Base-by-base conservation (phyloP, 2,329 filamentous ascomycete genomes). In the Trichoderma sp. region DNA sequence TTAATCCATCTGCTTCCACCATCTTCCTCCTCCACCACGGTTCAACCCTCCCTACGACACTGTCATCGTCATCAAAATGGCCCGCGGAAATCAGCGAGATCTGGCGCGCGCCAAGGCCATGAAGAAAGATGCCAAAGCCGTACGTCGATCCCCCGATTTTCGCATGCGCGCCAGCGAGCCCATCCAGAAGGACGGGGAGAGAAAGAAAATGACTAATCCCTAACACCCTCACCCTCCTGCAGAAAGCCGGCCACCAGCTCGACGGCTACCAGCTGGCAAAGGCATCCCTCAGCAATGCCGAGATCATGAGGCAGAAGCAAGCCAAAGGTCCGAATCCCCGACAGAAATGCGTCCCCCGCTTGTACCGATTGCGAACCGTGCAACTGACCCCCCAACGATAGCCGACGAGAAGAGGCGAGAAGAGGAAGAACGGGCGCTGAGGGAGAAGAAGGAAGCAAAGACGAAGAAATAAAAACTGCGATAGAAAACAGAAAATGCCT, bases 11-110 rank as follows among this genome's bases (percentile, higher is more conserved):
- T 28, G 51, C 34, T 43, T 15, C 47, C 30, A n/a, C 30, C 19
- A 3, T 39, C 34, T 14, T 52, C 7, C 10, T 26, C 34, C 21
- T 15, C 24, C 21, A 41, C 3, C 19, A 41, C 48, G 24, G 30
- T 19, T 19, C 48, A 51, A 15, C 43, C 21, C 14, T 17, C 30
- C 10, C 39, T 24, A 19, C 24, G 26, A 26, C 59, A 62, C 15
- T 43, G 98, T 98, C 21, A 62, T 15, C 44, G 98, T 98, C 21
- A 26, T 47, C 39, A 62, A 15, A 45, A 98, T 98, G 94, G 89
- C 94, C 72, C 92, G 94, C 78, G 94, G 94, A 72, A 98, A 98
- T 79, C 94, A 98, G 84, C 90, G 94, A 74, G 93, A 98, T 69
- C 93, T 94, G 82, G 90, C 91, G 73, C 90, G 94, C 68, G 91